These are phyloP conservation scores for Takakia lepidozioides DNA, from an alignment of 225 moss, liverwort and hornwort species.

Conservation along the genomic window DNA sequence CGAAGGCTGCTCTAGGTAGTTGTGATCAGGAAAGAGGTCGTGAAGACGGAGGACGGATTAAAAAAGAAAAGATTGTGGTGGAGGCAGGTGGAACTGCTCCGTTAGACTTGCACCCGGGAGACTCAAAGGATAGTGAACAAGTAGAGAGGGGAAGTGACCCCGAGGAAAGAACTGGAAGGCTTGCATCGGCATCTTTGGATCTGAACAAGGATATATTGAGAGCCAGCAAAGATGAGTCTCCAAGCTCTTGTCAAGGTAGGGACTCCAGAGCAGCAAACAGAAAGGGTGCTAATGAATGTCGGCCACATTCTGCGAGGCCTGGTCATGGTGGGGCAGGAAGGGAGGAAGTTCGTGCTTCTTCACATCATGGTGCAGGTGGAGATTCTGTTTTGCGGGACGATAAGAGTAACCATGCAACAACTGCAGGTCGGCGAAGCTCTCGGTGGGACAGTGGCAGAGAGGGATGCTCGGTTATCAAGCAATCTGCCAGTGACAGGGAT, in stretches of 20 bases:
- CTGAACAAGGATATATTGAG: constrained; percentile 21
- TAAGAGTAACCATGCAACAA: constrained; percentile 15
- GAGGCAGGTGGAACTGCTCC: constrained; percentile 13
- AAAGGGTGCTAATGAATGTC: constrained; percentile 15
- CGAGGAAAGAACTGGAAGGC: constrained; percentile 7
- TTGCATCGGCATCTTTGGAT: constrained; percentile 15
- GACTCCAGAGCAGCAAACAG: constrained; percentile 17
- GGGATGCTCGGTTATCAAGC: constrained; percentile 5
- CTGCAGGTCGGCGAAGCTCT: constrained; percentile 16
- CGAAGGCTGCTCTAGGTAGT: constrained; percentile 20
- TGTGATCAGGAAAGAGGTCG: constrained; percentile 25
- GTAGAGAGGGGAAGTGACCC: constrained; percentile 13
- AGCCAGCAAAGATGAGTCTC: constrained; percentile 17
- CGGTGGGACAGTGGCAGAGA: constrained; percentile 8
- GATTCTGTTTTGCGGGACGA: constrained; percentile 30
- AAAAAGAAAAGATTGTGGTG: constrained; percentile 17
- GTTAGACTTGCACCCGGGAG: constrained; percentile 4
- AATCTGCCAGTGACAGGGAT: constrained; percentile 8
- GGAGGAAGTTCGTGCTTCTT: constrained; percentile 19
- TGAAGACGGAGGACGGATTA: constrained; percentile 12
- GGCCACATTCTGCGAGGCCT: constrained; percentile 10
- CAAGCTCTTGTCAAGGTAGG: constrained; percentile 16
- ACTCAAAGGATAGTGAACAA: constrained; percentile 9
- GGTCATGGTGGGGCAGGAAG: constrained; percentile 11
- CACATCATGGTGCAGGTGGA: constrained; percentile 28